phyloP scores from a whole-genome alignment of 2,329 filamentous ascomycete genomes.

The Penicillium sp. region DNA sequence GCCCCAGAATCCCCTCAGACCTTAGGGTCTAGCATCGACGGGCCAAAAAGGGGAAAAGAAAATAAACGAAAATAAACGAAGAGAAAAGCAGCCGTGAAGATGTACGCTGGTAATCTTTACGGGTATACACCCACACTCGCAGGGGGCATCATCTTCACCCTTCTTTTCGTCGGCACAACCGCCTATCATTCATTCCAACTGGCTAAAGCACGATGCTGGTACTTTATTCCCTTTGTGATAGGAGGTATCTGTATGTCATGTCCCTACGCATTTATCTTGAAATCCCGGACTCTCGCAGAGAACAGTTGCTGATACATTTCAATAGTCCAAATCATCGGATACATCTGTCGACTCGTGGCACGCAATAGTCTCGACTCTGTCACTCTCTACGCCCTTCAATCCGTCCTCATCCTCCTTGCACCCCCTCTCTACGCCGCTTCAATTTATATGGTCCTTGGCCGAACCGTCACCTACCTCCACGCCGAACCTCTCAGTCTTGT shows the following conservation, averaged over 20 bases:
- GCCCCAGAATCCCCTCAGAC: not conserved
- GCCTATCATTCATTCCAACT: constrained; percentile 48
- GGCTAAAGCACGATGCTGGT: constrained; percentile 52
- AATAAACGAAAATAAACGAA: not conserved
- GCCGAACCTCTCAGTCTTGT: constrained; percentile 41
- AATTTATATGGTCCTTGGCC: constrained; percentile 45
- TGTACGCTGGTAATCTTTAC: constrained; percentile 31
- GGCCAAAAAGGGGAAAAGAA: no score
- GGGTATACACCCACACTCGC: constrained; percentile 52
- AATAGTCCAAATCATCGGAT: constrained; percentile 51
- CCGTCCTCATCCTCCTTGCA: constrained; percentile 40
- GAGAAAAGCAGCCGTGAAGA: constrained; percentile 10
- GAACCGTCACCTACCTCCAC: constrained; percentile 37
- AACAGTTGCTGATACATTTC: not conserved
- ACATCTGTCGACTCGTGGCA: constrained; percentile 31
- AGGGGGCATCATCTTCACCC: constrained; percentile 51
- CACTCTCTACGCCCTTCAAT: constrained; percentile 38
- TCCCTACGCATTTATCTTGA: not conserved
- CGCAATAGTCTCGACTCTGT: constrained; percentile 30
- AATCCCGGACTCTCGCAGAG: no score
- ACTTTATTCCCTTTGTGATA: constrained; percentile 47
- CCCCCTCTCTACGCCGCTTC: constrained; percentile 47
- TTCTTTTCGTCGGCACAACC: constrained; percentile 52
- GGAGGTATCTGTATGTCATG: constrained; percentile 41
- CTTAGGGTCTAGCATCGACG: not conserved